Base-by-base conservation (phyloP, 352 stramenopile genomes). In the Phytophthora boehmeriae region DNA sequence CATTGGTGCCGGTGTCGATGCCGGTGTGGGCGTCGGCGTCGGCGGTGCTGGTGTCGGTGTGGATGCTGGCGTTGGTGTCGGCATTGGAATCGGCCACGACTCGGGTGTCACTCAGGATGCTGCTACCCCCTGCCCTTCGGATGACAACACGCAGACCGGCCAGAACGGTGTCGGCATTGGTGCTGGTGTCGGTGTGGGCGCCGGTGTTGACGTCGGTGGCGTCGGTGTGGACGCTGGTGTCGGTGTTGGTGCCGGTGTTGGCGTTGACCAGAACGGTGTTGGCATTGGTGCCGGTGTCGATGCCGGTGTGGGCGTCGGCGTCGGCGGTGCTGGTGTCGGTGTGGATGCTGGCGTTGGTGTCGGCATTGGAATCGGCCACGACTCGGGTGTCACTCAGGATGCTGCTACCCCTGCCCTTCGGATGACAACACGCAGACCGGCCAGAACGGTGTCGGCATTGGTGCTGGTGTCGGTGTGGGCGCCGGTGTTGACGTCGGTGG, bases 291-390 rank as follows among this genome's bases (percentile, higher is more conserved):
- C 14, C 23, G 44, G 23, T 20, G 25, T 51, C 1, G 25, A 9
- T 17, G 44, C 44, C 16, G 44, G 44, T 51, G 44, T 51, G 19
- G 44, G 44, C 10, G 44, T 27, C 3, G 4, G 16, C 22, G 39
- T n/a, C 39, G 17, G 17, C 23, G 44, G 44, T 38, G 23, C 17
- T 9, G 47, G 56, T 16, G 11, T 45, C 45, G 56, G 32, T 16
- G 9, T 64, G 2, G 51, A 36, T 5, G 8, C 10, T 17, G 23
- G 42, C 42, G 14, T 64, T 2, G 54, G 54, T 8, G 45, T 19
- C 54, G 58, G 42, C 30, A 42, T 36, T 16, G 56, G 22, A 17
- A 5, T 52, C 17, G 28, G 42, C 11, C 3, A 3, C 25, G 25
- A 6, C 3, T 30, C 25, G 25, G 25, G 25, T 6, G 25, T 30